These are phyloP conservation scores for Mycena olivaceomarginata DNA, from an alignment of 768 basidiomycete species.

Conservation along the genomic window DNA sequence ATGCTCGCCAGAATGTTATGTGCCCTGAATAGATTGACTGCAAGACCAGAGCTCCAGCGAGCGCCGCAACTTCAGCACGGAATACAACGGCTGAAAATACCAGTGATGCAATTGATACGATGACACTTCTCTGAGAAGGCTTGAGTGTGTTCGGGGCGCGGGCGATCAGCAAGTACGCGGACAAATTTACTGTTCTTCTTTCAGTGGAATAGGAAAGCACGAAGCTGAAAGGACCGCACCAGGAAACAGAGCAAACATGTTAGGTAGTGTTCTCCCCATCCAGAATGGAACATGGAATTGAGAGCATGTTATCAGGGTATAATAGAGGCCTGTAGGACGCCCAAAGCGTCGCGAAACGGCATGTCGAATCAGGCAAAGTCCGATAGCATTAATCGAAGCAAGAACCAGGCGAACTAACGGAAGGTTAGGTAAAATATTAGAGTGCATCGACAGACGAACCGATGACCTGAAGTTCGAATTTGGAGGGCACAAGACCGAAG, in stretches of 20 bases:
- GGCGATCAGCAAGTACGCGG: conserved; percentile 69
- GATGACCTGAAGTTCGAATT: conserved; percentile 82
- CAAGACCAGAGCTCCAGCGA: conserved; percentile 78
- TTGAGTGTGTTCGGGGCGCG: conserved; percentile 61
- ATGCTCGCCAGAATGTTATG: conserved; percentile 63
- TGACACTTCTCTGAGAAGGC: conserved; percentile 58
- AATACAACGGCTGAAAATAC: conserved; percentile 82
- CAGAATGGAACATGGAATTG: conserved; percentile 97
- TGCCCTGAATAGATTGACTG: conserved; percentile 69
- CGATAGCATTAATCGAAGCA: conserved; percentile 76
- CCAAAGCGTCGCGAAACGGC: conserved; percentile 82
- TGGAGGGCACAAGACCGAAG: conserved; percentile 66
- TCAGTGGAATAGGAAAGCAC: neutral
- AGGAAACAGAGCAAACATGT: conserved; percentile 91
- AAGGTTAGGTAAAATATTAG: conserved; percentile 8
- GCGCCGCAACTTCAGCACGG: conserved; percentile 85
- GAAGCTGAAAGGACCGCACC: conserved; percentile 65
- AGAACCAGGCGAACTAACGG: conserved; percentile 83
- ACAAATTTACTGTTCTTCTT: conserved; percentile 71
- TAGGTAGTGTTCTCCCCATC: conserved; percentile 95
- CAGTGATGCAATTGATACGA: conserved; percentile 74
- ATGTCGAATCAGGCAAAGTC: conserved; percentile 78
- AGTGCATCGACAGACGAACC: conserved; percentile 63
- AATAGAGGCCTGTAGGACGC: conserved; percentile 71
- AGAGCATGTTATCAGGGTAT: conserved; percentile 80